These are phyloP conservation scores for Citrullus amarus DNA, from an alignment of 306 rosid species.

Conservation along the genomic window DNA sequence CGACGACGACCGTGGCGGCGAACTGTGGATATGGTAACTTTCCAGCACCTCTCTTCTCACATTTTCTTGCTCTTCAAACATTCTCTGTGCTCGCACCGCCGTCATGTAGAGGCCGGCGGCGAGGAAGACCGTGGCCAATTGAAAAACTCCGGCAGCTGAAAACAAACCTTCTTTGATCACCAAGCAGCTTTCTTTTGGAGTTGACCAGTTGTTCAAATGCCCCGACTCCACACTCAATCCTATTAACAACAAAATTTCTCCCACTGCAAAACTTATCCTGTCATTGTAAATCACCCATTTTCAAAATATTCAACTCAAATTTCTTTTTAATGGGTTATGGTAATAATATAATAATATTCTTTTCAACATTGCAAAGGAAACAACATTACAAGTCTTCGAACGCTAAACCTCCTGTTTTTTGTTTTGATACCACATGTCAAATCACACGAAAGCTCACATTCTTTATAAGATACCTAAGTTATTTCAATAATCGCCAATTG, in stretches of 20 bases:
- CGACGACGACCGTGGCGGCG: slow-evolving; percentile 45
- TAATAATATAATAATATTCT: too few species aligned
- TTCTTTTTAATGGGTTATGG: too few species aligned
- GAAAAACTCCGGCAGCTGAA: slow-evolving; percentile 64
- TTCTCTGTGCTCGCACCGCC: slow-evolving; percentile 49
- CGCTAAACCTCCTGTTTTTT: too few species aligned
- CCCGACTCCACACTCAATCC: slow-evolving; percentile 81
- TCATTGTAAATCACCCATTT: neutral
- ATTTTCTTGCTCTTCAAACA: slow-evolving; percentile 30
- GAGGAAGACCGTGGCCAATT: slow-evolving; percentile 55
- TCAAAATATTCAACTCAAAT: too few species aligned
- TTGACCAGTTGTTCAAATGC: slow-evolving; percentile 60
- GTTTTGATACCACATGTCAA: too few species aligned
- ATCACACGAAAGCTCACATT: too few species aligned
- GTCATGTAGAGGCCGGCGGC: slow-evolving; percentile 64
- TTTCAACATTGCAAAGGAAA: too few species aligned
- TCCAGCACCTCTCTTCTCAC: slow-evolving; percentile 44
- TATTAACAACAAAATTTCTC: slow-evolving; percentile 63
- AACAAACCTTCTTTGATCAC: slow-evolving; percentile 50
- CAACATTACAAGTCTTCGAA: too few species aligned
- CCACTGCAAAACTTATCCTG: slow-evolving; percentile 81
- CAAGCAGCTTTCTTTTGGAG: slow-evolving; percentile 46
- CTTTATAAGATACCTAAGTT: too few species aligned
- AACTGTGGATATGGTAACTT: slow-evolving; percentile 37
- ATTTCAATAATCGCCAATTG: too few species aligned